Base-by-base conservation (phyloP, 2,329 filamentous ascomycete genomes). In the Talaromyces marneffei region DNA sequence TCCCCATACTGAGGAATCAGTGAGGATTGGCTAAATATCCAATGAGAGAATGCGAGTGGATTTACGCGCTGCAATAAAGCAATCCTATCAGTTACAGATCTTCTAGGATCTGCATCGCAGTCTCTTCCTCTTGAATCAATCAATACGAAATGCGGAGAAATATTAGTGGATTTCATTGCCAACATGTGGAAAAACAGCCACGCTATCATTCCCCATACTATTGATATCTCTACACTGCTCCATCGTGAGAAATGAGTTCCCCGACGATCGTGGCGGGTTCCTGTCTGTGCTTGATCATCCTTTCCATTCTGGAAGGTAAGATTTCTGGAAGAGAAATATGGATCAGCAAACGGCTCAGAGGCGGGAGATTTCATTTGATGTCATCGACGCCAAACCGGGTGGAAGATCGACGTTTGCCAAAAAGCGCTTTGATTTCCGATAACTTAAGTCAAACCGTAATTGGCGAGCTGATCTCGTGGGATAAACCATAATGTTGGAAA, bases 271-370 rank as follows among this genome's bases (percentile, higher is more conserved):
- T 39, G 7, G 23, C 44, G 6, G 55, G 20, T 20, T 35, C 25
- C 39, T 46, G 40, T 58, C 56, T 35, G 56, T 58, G 56, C 56
- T 58, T 18, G 56, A 50, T 23, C 10, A 37, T 58, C 56, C 16
- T 39, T 58, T 48, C 56, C 56, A 2, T 48, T 58, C 23, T 31
- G 37, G 39, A 44, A 40, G 27, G 10, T 48, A 8, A 31, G 8
- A 35, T 27, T 29, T 37, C 42, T 35, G 16, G n/a, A 35, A 29
- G 42, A 31, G 29, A 58, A 48, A 58, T 48, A 37, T 39, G n/a
- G 56, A 48, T 58, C 42, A 35, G 25, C 56, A 48, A 39, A 25
- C 35, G 25, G 53, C 23, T 42, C 16, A 42, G 4, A 42, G 1
- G n/a, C 48, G 9, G 20, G 23, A 18, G n/a, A 20, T 18, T 14